Base-by-base conservation (phyloP, 768 basidiomycete genomes). In the Auricularia auricula-judae region DNA sequence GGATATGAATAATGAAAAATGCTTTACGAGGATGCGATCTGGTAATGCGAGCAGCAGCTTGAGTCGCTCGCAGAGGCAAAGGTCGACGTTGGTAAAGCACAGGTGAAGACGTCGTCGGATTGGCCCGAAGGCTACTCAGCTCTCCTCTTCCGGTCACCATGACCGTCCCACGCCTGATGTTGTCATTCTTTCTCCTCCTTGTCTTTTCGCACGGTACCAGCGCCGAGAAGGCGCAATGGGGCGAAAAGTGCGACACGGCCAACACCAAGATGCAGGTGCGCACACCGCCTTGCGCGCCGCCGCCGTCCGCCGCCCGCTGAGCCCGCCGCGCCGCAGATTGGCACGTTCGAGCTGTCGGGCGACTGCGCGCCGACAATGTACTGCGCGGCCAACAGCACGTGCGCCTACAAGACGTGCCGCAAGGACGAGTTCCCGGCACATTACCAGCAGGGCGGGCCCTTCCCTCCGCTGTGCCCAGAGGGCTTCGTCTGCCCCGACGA, bases 401-500 rank as follows among this genome's bases (percentile, higher is more conserved):
- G 92, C 74, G 74, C 79, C 29, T 73, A 76, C 60, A 88, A 84
- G 72, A 81, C 85, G 4, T 94, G 91, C 73, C 81, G 93, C 67
- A 82, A 75, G 68, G 91, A 93, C 70, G 84, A 87, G 58, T 91
- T 83, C 71, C 88, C 90, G 2, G 87, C 90, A 72, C 88, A 88
- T 63, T 91, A 86, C 69, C 14, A 69, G 7, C 70, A 74, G 63
- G 76, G 71, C 21, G 73, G 74, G 4, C 64, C 70, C 33, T 70
- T 90, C 21, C 91, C 92, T 1, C 76, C 79, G 11, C 79, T 83
- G 68, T 94, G 92, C 71, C 71, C 76, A 7, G 67, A 69, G 36
- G 86, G 83, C 21, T 71, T 82, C 70, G 94, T 93, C 73, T 94
- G 92, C 73, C 91, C 91, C 0, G 91, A 94, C 70, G 93, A 93